phyloP scores from a whole-genome alignment of 441 rosid genomes.

The Flueggea neowawraea region DNA sequence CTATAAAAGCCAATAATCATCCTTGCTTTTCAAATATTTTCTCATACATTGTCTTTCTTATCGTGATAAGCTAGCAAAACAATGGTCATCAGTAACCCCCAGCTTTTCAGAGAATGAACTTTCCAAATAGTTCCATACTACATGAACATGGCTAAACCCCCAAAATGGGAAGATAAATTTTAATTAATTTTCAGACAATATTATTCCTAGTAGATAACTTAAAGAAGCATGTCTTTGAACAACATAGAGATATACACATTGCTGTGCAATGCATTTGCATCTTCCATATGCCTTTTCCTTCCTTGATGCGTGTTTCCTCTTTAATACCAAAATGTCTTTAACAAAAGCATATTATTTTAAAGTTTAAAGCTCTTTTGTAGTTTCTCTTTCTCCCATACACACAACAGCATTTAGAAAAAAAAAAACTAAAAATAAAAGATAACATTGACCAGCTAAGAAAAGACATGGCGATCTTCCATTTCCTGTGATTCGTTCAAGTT shows the following conservation, averaged over 20 bases:
- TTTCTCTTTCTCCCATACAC: neutral
- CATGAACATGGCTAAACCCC: too few species aligned
- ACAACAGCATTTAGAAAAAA: too few species aligned
- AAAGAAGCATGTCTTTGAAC: constrained; percentile 20
- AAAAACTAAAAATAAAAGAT: neutral
- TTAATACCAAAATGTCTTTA: constrained; percentile 21
- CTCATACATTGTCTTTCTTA: constrained; percentile 35
- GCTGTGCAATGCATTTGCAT: constrained; percentile 18
- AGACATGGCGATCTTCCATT: too few species aligned
- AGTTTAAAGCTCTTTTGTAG: constrained; percentile 10
- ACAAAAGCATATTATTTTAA: constrained; percentile 27
- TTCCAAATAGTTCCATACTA: too few species aligned
- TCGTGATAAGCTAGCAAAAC: constrained; percentile 6
- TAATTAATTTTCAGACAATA: too few species aligned
- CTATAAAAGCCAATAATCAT: constrained; percentile 30
- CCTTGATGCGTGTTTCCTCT: constrained; percentile 16
- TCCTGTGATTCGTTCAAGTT: too few species aligned
- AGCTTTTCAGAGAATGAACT: too few species aligned
- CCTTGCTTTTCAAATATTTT: constrained; percentile 37
- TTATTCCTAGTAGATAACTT: neutral
- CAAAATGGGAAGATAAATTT: too few species aligned
- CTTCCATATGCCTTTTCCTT: constrained; percentile 8
- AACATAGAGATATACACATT: constrained; percentile 13
- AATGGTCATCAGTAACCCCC: too few species aligned
- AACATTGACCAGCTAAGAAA: neutral